Percentiles rank a stretch among this genome's conserved stretches.
phyloP scores from a whole-genome alignment of 768 basidiomycete species.

The Boletellus sp. region DNA sequence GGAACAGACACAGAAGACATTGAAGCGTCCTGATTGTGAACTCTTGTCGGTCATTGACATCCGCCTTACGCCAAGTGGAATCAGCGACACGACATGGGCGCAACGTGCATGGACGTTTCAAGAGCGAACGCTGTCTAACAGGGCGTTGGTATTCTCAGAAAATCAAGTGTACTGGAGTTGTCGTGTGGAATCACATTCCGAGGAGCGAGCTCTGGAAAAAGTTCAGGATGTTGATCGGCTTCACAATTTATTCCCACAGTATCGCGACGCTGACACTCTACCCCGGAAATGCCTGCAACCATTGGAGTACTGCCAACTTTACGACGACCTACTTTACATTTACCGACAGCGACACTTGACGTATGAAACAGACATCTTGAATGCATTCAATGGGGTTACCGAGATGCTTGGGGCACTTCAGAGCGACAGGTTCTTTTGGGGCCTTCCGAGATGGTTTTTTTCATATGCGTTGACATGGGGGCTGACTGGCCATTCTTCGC shows the following conservation, averaged over 20 bases:
- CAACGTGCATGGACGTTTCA: constrained; percentile 20
- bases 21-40: constrained; percentile 9
- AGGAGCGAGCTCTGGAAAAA: constrained; percentile 13
- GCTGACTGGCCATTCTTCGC: neutral
- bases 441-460: constrained; percentile 13
- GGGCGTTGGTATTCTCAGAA: constrained; percentile 18
- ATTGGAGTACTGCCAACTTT: neutral
- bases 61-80: neutral
- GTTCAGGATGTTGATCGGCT: neutral
- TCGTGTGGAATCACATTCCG: constrained; percentile 3
- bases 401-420: constrained; percentile 10
- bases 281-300: neutral
- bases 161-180: constrained; percentile 18
- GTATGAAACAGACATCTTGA: constrained; percentile 13
- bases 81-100: constrained; percentile 9
- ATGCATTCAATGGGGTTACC: constrained; percentile 15
- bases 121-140: constrained; percentile 15
- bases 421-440: constrained; percentile 13
- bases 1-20: constrained; percentile 1
- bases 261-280: neutral
- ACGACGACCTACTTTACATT: neutral
- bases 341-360: constrained; percentile 12
- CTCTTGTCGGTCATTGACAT: constrained; percentile 13
- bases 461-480: constrained; percentile 8
- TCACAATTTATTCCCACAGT: neutral